These are phyloP conservation scores for Punctularia strigosozonata DNA, from an alignment of 768 basidiomycete genomes.

Conservation along the genomic window DNA sequence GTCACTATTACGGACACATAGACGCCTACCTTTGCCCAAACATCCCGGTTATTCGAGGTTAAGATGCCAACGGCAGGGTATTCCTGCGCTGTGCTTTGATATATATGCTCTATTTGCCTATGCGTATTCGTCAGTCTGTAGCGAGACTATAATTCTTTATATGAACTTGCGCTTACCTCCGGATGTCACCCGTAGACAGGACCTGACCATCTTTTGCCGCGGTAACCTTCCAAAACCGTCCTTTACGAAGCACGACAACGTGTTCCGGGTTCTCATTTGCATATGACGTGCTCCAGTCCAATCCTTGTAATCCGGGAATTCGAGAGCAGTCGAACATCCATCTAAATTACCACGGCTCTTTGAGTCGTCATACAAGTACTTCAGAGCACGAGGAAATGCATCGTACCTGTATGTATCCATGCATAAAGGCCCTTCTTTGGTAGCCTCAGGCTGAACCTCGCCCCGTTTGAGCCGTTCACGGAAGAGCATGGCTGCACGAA, in stretches of 20 bases:
- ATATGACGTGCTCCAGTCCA: constrained; percentile 70
- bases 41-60: constrained; percentile 69
- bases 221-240: constrained; percentile 75
- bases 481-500: constrained; percentile 64
- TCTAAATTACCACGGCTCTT: constrained; percentile 21
- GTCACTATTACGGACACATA: too few relatives aligned
- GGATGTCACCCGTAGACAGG: constrained; percentile 52
- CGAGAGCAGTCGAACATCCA: constrained; percentile 94
- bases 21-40: constrained; percentile 69
- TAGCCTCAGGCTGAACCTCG: constrained; percentile 47
- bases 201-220: constrained; percentile 42
- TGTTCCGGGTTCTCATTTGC: constrained; percentile 58
- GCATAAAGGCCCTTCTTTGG: constrained; percentile 61
- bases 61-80: constrained; percentile 72
- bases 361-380: background rate
- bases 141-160: background rate
- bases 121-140: too few relatives aligned
- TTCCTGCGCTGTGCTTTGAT: constrained; percentile 46
- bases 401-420: constrained; percentile 79
- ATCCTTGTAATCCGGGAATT: constrained; percentile 57
- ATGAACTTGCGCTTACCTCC: constrained; percentile 28
- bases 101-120: constrained; percentile 66
- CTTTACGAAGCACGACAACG: constrained; percentile 77
- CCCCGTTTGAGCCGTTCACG: constrained; percentile 59
- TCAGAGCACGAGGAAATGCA: background rate